Conservation (phyloP, 2,329 filamentous ascomycete genomes). For the Chaetomium strumarium region DNA sequence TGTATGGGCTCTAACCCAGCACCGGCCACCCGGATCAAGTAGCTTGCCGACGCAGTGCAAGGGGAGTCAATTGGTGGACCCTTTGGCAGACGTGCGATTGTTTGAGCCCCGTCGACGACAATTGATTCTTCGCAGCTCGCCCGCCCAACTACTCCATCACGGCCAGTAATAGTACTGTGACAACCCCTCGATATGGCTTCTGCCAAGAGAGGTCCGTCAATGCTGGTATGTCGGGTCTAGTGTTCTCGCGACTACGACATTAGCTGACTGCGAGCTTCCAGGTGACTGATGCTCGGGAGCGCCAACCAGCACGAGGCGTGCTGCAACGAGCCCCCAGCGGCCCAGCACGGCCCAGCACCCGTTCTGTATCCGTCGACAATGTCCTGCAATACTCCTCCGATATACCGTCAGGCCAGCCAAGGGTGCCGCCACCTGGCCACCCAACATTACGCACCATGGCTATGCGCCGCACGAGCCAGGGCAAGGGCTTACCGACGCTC, state of each 20-base stretch:
- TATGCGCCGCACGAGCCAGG: conserved; percentile 34
- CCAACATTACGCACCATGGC: conserved; percentile 41
- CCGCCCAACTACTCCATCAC: too few species aligned
- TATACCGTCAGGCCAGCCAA: conserved; percentile 88
- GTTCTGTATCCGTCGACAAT: conserved; percentile 86
- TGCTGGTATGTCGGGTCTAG: conserved; percentile 43
- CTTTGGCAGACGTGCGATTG: too few species aligned
- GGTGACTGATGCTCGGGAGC: conserved; percentile 55
- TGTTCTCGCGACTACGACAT: neutral
- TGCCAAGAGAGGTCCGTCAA: conserved; percentile 53
- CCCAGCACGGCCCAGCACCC: conserved; percentile 46
- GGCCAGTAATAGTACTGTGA: neutral
- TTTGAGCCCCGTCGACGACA: neutral
- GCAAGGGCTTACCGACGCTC: conserved; percentile 30
- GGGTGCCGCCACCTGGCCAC: conserved; percentile 60
- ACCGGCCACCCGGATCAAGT: too few species aligned
- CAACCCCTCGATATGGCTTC: conserved; percentile 33
- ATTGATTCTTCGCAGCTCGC: neutral
- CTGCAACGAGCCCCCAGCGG: conserved; percentile 21
- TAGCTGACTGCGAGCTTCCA: conserved; percentile 25
- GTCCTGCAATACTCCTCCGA: conserved; percentile 91
- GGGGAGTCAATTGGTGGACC: too few species aligned
- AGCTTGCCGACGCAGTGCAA: too few species aligned
- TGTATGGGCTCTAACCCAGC: too few species aligned
- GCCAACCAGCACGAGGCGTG: conserved; percentile 30